Evolutionary conservation across 2,329 filamentous ascomycete species (phyloP).

Genomic region (Colletotrichum caudatum): DNA sequence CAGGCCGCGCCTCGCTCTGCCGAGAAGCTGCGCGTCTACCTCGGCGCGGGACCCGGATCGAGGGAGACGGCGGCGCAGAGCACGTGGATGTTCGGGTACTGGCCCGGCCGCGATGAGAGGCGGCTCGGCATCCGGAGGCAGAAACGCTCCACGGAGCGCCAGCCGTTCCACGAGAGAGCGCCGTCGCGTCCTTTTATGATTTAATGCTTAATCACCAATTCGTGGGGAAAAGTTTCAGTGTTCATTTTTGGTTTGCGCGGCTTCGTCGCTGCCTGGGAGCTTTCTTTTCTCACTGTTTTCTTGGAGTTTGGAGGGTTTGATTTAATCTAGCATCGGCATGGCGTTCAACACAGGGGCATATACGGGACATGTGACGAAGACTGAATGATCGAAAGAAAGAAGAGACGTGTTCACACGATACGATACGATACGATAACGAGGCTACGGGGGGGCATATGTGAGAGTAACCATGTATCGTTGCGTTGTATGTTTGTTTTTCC

Average conservation of each 20-base stretch:
- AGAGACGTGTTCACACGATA: neutral
- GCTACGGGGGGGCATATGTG: neutral
- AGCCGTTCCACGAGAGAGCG: conserved; percentile 26
- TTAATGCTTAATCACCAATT: neutral
- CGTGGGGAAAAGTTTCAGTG: neutral
- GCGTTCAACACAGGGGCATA: conserved; percentile 1
- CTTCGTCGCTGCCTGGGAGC: neutral
- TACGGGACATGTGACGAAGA: neutral
- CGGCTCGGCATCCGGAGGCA: conserved; percentile 53
- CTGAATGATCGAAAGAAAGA: neutral
- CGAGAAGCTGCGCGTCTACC: conserved; percentile 69
- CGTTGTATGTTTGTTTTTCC: neutral
- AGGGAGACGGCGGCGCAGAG: conserved; percentile 58
- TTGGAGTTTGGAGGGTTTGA: too few relatives aligned
- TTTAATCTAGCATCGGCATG: neutral
- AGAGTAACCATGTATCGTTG: neutral
- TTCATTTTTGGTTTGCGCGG: neutral
- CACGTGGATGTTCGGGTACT: conserved; percentile 63
- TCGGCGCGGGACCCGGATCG: conserved; percentile 59
- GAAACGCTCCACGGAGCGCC: conserved; percentile 58
- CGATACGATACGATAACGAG: conserved; percentile 2
- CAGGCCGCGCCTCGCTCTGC: conserved; percentile 73
- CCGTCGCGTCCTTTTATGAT: conserved; percentile 26
- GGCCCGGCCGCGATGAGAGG: conserved; percentile 49
- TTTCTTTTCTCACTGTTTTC: neutral